Base-by-base conservation (phyloP, 106 monocot genomes). In the Gastrodia elata region DNA sequence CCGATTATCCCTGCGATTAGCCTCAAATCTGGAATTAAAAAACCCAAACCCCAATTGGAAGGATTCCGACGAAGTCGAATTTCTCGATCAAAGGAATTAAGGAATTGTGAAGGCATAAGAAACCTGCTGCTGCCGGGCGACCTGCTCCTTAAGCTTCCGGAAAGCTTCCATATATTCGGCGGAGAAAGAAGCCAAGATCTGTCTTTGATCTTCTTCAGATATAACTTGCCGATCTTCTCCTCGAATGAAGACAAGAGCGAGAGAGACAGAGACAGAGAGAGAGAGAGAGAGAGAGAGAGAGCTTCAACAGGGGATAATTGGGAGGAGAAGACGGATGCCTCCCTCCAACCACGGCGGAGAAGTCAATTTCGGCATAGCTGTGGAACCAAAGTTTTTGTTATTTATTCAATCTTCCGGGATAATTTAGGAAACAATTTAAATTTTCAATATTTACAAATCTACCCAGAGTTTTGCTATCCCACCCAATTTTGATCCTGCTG, bases 61-160 rank as follows among this genome's bases (percentile, higher is more conserved):
- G n/a, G n/a, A n/a, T n/a, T 37, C 0, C 36, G 34, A 37, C 35
- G 36, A 15, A 35, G n/a, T 15, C 5, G 37, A 37, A 67, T 11
- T 67, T 67, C 67, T 67, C 67, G 67, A 67, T 67, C 3, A 18
- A 35, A 35, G 65, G 35, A 35, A 37, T 34, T 11, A 3, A 26
- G n/a, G 67, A 69, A 69, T 41, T 4, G 9, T 40, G 24, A 25
- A 25, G 39, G 40, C 3, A 13, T 40, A 25, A 40, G 9, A 26
- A 40, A 69, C 69, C 69, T 69, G 69, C 11, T 69, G 69, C 69
- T 69, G 69, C 69, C 69, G 39, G 25, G 69, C 69, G 40, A 69
- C 69, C 40, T 69, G 69, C 5, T 69, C 69, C 69, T 40, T 69
- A 35, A 69, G 69, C 40, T 69, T 69, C 25, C 69, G 69, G 39